These are phyloP conservation scores for Salvia miltiorrhiza DNA, from an alignment of 257 asterid species.

Conservation along the genomic window DNA sequence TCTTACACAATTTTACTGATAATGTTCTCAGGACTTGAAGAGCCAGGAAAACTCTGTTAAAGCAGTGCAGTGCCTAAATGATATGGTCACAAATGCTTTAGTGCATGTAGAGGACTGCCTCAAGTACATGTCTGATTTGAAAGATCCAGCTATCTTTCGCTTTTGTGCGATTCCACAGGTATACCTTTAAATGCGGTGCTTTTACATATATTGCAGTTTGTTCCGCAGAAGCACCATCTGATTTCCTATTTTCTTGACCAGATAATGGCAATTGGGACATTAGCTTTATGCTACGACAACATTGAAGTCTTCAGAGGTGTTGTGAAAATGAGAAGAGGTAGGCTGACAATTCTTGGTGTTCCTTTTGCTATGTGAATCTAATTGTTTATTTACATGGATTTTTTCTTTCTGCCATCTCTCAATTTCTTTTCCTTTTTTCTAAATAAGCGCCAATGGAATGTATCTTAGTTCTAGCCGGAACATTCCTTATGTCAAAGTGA, in stretches of 20 bases:
- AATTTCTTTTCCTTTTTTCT: not conserved
- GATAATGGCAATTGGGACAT: slow-evolving; percentile 98
- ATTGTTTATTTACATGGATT: not conserved
- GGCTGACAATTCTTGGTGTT: slow-evolving; percentile 28
- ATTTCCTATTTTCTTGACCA: slow-evolving; percentile 30
- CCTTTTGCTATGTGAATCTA: slow-evolving; percentile 8
- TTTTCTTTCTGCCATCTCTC: not conserved
- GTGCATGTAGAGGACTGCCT: slow-evolving; percentile 77
- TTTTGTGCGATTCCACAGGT: slow-evolving; percentile 99
- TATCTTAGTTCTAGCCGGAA: not conserved
- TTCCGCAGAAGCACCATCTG: slow-evolving; percentile 20
- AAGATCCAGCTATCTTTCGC: slow-evolving; percentile 78
- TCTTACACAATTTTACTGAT: slow-evolving; percentile 17
- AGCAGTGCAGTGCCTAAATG: slow-evolving; percentile 95
- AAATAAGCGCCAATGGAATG: not conserved
- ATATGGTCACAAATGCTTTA: slow-evolving; percentile 93
- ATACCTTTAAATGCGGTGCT: slow-evolving; percentile 14
- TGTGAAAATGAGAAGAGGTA: slow-evolving; percentile 98
- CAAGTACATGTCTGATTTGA: slow-evolving; percentile 64
- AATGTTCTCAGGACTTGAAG: slow-evolving; percentile 68
- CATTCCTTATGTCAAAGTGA: not conserved
- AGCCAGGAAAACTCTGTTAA: slow-evolving; percentile 75
- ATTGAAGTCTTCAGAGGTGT: slow-evolving; percentile 87
- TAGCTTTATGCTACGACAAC: slow-evolving; percentile 93
- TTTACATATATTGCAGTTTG: not conserved